phyloP scores from a whole-genome alignment of 257 asterid species.

The Solanum lycopersicoides region DNA sequence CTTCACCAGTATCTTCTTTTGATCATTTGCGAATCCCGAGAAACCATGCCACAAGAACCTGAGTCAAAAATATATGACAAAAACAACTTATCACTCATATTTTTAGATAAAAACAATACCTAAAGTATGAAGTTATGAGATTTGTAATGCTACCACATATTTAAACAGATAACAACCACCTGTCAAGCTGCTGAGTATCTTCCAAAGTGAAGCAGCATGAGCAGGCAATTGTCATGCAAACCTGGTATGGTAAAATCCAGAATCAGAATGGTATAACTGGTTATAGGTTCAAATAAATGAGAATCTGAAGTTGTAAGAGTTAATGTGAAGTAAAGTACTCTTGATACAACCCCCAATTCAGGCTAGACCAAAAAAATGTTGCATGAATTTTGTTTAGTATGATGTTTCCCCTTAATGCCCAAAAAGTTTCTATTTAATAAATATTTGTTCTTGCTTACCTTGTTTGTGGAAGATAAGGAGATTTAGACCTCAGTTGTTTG shows the following conservation, averaged over 20 bases:
- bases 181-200: conserved; percentile 51
- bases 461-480: neutral
- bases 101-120: neutral
- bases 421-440: neutral
- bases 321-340: neutral
- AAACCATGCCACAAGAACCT: conserved; percentile 26
- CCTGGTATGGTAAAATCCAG: neutral
- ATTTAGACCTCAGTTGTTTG: neutral
- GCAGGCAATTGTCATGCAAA: conserved; percentile 35
- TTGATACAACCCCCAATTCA: neutral
- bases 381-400: neutral
- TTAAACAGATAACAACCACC: conserved; percentile 47
- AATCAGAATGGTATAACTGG: neutral
- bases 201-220: conserved; percentile 48
- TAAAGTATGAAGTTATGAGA: neutral
- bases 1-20: neutral
- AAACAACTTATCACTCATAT: neutral
- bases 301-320: neutral
- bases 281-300: neutral
- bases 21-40: conserved; percentile 2
- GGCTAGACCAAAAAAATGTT: neutral
- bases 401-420: neutral
- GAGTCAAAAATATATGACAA: neutral
- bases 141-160: conserved; percentile 21
- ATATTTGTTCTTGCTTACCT: neutral